Evolutionary conservation across 495 filamentous ascomycete species (phyloP).

Genomic region (Aspergillus egyptiacus): DNA sequence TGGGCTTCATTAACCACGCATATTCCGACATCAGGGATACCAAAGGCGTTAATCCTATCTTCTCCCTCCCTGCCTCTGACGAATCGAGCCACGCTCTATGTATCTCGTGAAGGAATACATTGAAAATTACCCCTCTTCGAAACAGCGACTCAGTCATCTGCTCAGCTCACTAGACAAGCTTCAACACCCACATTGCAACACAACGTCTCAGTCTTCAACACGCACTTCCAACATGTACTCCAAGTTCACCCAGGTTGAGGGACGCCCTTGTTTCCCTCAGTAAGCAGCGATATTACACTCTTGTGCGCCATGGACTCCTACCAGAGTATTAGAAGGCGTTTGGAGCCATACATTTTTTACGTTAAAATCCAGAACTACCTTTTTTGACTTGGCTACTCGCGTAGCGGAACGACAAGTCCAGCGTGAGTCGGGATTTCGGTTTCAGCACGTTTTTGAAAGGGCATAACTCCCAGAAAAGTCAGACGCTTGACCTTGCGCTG

Average conservation of each 20-base stretch:
- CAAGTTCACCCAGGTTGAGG: slow-evolving; percentile 19
- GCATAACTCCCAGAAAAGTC: no score
- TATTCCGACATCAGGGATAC: neutral
- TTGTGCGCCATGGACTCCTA: slow-evolving; percentile 32
- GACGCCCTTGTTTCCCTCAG: slow-evolving; percentile 25
- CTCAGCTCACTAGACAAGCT: neutral
- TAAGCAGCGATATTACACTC: slow-evolving; percentile 25
- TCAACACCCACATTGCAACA: slow-evolving; percentile 3
- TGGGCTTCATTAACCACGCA: neutral
- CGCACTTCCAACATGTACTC: slow-evolving; percentile 26
- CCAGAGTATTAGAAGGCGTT: slow-evolving; percentile 31
- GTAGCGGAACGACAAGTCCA: neutral
- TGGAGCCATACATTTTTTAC: slow-evolving; percentile 24
- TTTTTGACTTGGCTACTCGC: neutral
- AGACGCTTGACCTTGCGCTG: no score
- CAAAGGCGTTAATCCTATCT: slow-evolving; percentile 8
- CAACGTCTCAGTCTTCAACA: slow-evolving; percentile 5
- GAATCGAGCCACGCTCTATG: slow-evolving; percentile 15
- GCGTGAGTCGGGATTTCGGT: neutral
- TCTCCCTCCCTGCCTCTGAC: neutral
- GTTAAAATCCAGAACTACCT: slow-evolving; percentile 6
- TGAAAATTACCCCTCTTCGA: slow-evolving; percentile 2
- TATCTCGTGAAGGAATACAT: slow-evolving; percentile 14
- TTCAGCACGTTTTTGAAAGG: neutral
- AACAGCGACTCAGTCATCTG: neutral